Conservation (phyloP, 2,329 filamentous ascomycete genomes). For the Torrubiella hemipterigena region DNA sequence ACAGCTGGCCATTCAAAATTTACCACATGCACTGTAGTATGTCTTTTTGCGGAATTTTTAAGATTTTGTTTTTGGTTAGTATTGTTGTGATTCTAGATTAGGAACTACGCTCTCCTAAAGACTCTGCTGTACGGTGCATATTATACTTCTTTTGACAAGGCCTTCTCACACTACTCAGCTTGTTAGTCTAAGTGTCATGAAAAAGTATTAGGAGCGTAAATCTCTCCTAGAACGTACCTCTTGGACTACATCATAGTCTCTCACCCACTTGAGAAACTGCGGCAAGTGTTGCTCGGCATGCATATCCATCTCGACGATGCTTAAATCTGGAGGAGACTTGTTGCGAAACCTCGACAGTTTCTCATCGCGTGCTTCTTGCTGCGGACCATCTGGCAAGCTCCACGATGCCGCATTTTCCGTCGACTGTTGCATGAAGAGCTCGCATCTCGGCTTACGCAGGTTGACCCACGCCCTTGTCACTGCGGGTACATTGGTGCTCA, state of each 20-base stretch:
- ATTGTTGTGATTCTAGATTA: no score
- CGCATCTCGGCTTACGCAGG: slow-evolving; percentile 3
- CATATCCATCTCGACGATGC: slow-evolving; percentile 4
- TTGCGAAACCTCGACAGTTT: neutral
- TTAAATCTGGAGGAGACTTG: neutral
- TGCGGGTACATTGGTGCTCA: neutral
- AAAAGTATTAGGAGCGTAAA: no score
- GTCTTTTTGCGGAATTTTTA: no score
- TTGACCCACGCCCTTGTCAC: slow-evolving; percentile 2
- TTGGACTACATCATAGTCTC: slow-evolving; percentile 5
- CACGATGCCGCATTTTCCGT: slow-evolving; percentile 4
- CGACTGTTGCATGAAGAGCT: slow-evolving; percentile 4
- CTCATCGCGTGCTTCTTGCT: slow-evolving; percentile 1
- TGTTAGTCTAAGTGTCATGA: no score
- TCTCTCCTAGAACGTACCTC: no score
- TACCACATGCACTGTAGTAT: no score
- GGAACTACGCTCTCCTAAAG: no score
- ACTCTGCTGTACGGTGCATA: no score
- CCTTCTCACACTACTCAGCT: no score
- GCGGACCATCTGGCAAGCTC: slow-evolving; percentile 4
- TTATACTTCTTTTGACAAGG: no score
- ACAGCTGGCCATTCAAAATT: no score
- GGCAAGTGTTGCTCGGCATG: slow-evolving; percentile 1
- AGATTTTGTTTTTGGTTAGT: no score
- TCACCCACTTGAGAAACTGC: slow-evolving; percentile 6